Percentiles rank a stretch among this genome's conserved stretches.
phyloP scores from a whole-genome alignment of 1,139 yeast genomes.

The Yamadazyma spencermartinsiae region DNA sequence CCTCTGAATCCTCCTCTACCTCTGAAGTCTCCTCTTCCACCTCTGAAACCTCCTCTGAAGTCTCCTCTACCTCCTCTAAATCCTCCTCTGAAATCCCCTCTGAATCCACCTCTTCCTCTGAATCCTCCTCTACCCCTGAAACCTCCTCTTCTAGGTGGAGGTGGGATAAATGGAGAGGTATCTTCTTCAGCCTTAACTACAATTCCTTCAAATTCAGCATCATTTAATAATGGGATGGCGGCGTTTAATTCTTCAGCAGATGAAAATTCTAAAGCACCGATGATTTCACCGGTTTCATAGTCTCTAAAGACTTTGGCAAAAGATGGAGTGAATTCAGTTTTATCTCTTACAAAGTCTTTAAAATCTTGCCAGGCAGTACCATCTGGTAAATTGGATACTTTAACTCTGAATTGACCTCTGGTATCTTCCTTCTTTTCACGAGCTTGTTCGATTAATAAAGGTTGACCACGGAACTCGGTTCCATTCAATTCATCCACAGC shows the following conservation, averaged over 20 bases:
- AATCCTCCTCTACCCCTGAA: slow-evolving; percentile 36
- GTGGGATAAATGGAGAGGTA: slow-evolving; percentile 74
- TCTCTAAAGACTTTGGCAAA: slow-evolving; percentile 73
- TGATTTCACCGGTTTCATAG: slow-evolving; percentile 58
- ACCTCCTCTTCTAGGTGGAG: slow-evolving; percentile 57
- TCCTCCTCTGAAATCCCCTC: slow-evolving; percentile 32
- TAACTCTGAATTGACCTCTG: slow-evolving; percentile 72
- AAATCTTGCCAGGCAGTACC: slow-evolving; percentile 84
- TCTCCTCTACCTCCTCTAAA: slow-evolving; percentile 37
- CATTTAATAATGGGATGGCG: slow-evolving; percentile 69
- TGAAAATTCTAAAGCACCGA: slow-evolving; percentile 77
- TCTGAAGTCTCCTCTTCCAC: slow-evolving; percentile 39
- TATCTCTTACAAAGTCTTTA: slow-evolving; percentile 76
- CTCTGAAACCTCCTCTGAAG: slow-evolving; percentile 45
- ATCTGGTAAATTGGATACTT: slow-evolving; percentile 68
- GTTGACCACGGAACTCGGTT: slow-evolving; percentile 60
- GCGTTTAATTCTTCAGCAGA: slow-evolving; percentile 71
- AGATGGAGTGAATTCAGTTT: slow-evolving; percentile 62
- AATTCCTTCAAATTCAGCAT: slow-evolving; percentile 69
- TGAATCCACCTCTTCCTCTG: slow-evolving; percentile 35
- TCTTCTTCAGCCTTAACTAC: slow-evolving; percentile 73
- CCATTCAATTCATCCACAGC: slow-evolving; percentile 66
- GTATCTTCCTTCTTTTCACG: slow-evolving; percentile 59
- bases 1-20: slow-evolving; percentile 42
- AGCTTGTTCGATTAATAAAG: slow-evolving; percentile 67